A percentile compares a stretch with the other conserved stretches of the same genome.
phyloP scores from a whole-genome alignment of 352 stramenopile genomes.

The Phytopythium ostracodes region DNA sequence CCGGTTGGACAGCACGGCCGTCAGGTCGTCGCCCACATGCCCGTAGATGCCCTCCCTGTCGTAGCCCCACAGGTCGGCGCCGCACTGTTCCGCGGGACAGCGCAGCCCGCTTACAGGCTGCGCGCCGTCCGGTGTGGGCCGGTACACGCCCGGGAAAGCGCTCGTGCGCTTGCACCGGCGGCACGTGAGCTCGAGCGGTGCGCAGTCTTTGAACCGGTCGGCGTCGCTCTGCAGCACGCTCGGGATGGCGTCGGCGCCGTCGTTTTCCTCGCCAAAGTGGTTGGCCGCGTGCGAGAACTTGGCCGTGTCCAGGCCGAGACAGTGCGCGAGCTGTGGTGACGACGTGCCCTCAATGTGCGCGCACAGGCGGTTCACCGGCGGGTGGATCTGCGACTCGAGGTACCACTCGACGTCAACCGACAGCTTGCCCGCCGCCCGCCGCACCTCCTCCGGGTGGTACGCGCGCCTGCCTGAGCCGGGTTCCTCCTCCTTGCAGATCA shows the following conservation, averaged over 20 bases:
- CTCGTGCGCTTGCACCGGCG: slow-evolving; percentile 56
- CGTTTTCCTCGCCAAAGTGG: slow-evolving; percentile 82
- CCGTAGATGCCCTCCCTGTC: slow-evolving; percentile 74
- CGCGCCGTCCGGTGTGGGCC: slow-evolving; percentile 18
- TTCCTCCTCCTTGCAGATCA: slow-evolving; percentile 92
- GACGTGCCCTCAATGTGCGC: slow-evolving; percentile 98
- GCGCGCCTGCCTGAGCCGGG: slow-evolving; percentile 61
- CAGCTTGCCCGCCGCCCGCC: slow-evolving; percentile 70
- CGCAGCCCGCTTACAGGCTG: slow-evolving; percentile 44
- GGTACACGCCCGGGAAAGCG: slow-evolving; percentile 73
- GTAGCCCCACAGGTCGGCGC: slow-evolving; percentile 80
- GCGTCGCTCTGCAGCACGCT: slow-evolving; percentile 85
- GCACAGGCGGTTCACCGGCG: slow-evolving; percentile 96
- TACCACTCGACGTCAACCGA: slow-evolving; percentile 97
- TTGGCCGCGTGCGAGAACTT: slow-evolving; percentile 90
- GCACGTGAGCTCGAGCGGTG: slow-evolving; percentile 72
- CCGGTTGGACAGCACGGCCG: slow-evolving; percentile 76
- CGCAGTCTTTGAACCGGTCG: slow-evolving; percentile 88
- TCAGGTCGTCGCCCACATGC: slow-evolving; percentile 65
- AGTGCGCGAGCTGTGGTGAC: slow-evolving; percentile 92
- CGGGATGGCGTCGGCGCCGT: slow-evolving; percentile 81
- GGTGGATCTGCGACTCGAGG: slow-evolving; percentile 95
- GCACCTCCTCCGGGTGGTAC: slow-evolving; percentile 88
- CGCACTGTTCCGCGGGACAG: slow-evolving; percentile 52
- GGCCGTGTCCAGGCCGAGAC: slow-evolving; percentile 94